Evolutionary conservation across 2,329 filamentous ascomycete species (phyloP), one percentile per base, ranked within the genome.

Genomic region (Sporothrix inflata): DNA sequence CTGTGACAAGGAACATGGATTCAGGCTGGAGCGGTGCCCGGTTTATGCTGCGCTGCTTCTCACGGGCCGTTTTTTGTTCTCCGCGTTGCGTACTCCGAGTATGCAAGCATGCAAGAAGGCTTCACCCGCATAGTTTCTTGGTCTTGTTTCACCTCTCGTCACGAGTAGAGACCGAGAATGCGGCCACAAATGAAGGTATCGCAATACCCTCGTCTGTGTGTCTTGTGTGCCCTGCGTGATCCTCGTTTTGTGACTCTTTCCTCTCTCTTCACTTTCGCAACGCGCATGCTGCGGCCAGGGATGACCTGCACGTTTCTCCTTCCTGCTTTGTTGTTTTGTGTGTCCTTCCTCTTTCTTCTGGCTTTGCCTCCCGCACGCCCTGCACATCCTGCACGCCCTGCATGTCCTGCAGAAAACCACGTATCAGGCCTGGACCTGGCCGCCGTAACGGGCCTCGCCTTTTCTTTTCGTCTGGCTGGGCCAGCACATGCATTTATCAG

Each of bases 401-500:
- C 63, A 67, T 66, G n/a, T 49, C 19, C 49, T 49, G 57, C 67
- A 70, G 49, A 47, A 53, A 53, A 40, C 45, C 68, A 67, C 53
- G 71, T 65, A 72, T 72, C 38, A 55, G 14, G n/a, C 53, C 55
- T 49, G 49, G 71, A 30, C 57, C 42, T 66, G 71, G 68, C 30
- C 51, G 69, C 61, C 72, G 47, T 42, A 67, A 70, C 27, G 61
- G 71, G 71, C 61, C 68, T 73, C 51, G 45, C 30, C 45, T 53
- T 27, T 49, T 51, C 16, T n/a, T 12, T 34, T 61, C 53, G 19
- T 63, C 19, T 24, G 6, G 30, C 34, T 21, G 11, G 53, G 53
- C 24, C 71, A 63, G 21, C 55, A 34, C 47, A 57, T 71, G 61
- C 68, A 73, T 61, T 45, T 34, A 73, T 73, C 69, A 71, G 72